These are phyloP conservation scores for Rhodotorula mucilaginosa DNA, from an alignment of 1,284 basidiomycete genomes.

Conservation along the genomic window DNA sequence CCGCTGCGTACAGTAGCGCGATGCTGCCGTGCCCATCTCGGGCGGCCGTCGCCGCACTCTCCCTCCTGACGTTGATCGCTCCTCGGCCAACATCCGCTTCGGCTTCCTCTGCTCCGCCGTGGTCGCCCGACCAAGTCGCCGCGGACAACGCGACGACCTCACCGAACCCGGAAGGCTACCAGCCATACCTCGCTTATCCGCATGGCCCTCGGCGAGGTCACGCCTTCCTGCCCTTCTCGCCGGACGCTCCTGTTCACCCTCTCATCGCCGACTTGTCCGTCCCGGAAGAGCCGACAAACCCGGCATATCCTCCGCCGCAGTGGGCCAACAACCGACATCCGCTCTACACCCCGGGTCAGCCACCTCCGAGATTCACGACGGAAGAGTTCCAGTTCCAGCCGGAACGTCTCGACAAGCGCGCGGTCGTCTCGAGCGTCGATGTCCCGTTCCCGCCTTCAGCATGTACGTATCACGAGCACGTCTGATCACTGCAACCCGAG, in stretches of 20 bases:
- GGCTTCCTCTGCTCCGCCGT: neutral
- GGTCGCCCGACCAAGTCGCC: neutral
- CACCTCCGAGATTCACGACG: neutral
- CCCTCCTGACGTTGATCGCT: neutral
- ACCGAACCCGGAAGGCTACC: neutral
- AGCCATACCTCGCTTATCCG: slow-evolving; percentile 17
- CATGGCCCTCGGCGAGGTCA: neutral
- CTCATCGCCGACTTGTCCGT: neutral
- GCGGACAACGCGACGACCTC: neutral
- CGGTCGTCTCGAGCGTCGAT: slow-evolving; percentile 2
- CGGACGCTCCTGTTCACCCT: neutral
- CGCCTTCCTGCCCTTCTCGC: slow-evolving; percentile 8
- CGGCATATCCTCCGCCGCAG: neutral
- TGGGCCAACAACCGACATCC: slow-evolving; percentile 25
- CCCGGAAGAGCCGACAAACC: slow-evolving; percentile 16
- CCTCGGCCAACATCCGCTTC: neutral
- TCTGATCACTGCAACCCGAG: no score
- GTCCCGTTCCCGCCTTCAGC: slow-evolving; percentile 11
- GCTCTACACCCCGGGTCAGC: slow-evolving; percentile 14
- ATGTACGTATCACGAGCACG: neutral
- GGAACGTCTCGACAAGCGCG: slow-evolving; percentile 1
- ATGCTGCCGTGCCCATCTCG: neutral
- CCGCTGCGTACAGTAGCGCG: neutral
- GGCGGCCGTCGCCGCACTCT: neutral
- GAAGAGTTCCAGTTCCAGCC: slow-evolving; percentile 1